Base-by-base conservation (phyloP, 169 alveolate species). In the Cyclospora cayetanensis region DNA sequence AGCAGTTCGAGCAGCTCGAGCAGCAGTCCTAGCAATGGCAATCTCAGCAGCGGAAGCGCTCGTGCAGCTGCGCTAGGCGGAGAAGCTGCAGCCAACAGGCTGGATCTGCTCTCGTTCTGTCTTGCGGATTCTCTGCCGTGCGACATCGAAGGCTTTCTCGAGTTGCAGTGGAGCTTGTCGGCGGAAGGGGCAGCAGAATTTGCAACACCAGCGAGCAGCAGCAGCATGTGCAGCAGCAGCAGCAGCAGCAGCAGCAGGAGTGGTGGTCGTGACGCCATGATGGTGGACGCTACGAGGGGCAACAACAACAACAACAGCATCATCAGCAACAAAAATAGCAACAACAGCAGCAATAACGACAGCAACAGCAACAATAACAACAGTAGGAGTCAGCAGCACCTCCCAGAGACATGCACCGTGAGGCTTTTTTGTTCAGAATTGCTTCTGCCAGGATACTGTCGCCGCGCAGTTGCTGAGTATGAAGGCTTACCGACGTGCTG, bases 71-170 rank as follows among this genome's bases (percentile, higher is more conserved):
- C 66, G 25, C 43, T 39, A 1, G 34, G 76, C 31, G 22, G 72
- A 43, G 42, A 37, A 25, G 37, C 90, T 20, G 76, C 77, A 52
- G 60, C 90, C 52, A 80, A 53, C 55, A 25, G 90, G 72, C 52
- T 80, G 18, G 91, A 85, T 42, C 84, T 66, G 4, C 70, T 66
- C 25, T 63, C 91, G 25, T 85, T 85, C 34, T 85, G 79, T 42
- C 25, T 85, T 29, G 84, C 91, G 1, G 72, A 85, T 25, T 22
- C 37, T 4, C 63, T 85, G 35, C 91, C 91, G 31, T 39, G 27
- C 25, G 91, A 85, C 74, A 63, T 85, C 41, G 91, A 85, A 3
- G 91, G 91, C 41, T 85, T 85, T 29, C 35, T 66, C 7, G 91
- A 85, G 91, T 46, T 85, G 82, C 91, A 85, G 84, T 37, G 77